A percentile compares a stretch with the other conserved stretches of the same genome.
These are phyloP conservation scores for Xylariaceae sp. DNA, from an alignment of 2,329 filamentous ascomycete genomes.

Conservation along the genomic window DNA sequence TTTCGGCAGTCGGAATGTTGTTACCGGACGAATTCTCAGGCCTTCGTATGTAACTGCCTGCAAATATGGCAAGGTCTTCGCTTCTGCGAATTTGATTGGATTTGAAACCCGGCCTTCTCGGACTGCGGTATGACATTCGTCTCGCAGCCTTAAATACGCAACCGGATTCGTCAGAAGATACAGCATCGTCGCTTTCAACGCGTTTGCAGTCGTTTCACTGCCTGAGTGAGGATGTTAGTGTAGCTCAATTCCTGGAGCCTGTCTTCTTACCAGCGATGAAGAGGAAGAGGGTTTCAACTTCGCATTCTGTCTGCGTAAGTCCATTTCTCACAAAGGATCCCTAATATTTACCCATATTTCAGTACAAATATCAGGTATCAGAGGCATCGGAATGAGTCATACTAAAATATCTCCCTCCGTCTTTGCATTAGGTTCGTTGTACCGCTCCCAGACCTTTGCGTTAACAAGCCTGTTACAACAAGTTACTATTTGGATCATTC, in stretches of 20 bases:
- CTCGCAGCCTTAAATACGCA: constrained; percentile 40
- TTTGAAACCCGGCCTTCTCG: constrained; percentile 29
- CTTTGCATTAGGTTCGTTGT: constrained; percentile 1
- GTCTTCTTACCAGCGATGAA: constrained; percentile 36
- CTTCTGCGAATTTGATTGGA: constrained; percentile 28
- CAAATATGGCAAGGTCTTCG: constrained; percentile 6
- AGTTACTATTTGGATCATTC: not conserved
- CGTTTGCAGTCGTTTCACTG: constrained; percentile 50
- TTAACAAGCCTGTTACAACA: constrained; percentile 8
- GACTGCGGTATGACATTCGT: constrained; percentile 39
- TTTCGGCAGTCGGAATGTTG: constrained; percentile 25
- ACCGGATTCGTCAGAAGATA: constrained; percentile 44
- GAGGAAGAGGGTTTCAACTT: constrained; percentile 29
- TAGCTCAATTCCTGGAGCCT: too few species aligned
- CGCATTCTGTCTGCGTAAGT: constrained; percentile 26
- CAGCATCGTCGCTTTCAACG: constrained; percentile 44
- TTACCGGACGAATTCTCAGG: constrained; percentile 34
- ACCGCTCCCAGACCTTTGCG: constrained; percentile 8
- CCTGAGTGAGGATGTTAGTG: too few species aligned
- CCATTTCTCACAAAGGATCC: constrained; percentile 32
- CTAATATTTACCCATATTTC: constrained; percentile 10
- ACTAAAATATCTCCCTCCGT: constrained; percentile 19
- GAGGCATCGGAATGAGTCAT: constrained; percentile 1
- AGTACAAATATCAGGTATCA: not conserved
- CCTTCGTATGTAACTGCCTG: constrained; percentile 37